These are phyloP conservation scores for Trichosporon asahii DNA, from an alignment of 1,284 basidiomycete species.

Conservation along the genomic window DNA sequence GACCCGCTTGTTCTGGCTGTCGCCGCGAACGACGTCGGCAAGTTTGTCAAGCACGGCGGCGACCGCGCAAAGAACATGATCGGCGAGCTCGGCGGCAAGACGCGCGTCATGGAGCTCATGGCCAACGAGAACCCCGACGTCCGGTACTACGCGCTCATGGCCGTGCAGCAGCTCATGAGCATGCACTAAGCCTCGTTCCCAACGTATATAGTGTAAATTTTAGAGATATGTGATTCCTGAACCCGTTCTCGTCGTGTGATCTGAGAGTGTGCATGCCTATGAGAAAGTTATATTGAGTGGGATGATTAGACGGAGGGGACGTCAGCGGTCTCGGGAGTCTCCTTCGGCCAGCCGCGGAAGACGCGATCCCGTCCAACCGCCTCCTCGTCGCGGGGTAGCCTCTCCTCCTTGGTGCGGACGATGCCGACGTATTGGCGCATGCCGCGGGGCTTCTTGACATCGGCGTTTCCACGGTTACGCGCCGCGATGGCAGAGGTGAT, in stretches of 20 bases:
- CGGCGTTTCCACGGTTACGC: slow-evolving; percentile 17
- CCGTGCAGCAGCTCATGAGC: slow-evolving; percentile 49
- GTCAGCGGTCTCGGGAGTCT: not conserved
- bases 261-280: slow-evolving; percentile 9
- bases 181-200: slow-evolving; percentile 32
- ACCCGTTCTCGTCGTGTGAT: not conserved
- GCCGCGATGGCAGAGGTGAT: slow-evolving; percentile 6
- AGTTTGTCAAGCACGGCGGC: slow-evolving; percentile 79
- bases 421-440: slow-evolving; percentile 74
- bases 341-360: slow-evolving; percentile 50
- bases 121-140: slow-evolving; percentile 82
- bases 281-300: slow-evolving; percentile 1
- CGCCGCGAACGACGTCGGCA: slow-evolving; percentile 85
- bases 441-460: slow-evolving; percentile 45
- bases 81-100: slow-evolving; percentile 80
- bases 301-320: not conserved
- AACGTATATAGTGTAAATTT: slow-evolving; percentile 12
- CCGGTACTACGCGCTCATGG: slow-evolving; percentile 79
- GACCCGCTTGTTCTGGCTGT: slow-evolving; percentile 79
- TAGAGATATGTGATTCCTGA: slow-evolving; percentile 7
- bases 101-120: slow-evolving; percentile 91
- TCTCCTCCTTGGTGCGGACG: slow-evolving; percentile 71
- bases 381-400: slow-evolving; percentile 73
- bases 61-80: slow-evolving; percentile 86
- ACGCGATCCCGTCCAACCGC: slow-evolving; percentile 57